Conservation (phyloP, 805 yeast species). For the Yarrowia sp. region DNA sequence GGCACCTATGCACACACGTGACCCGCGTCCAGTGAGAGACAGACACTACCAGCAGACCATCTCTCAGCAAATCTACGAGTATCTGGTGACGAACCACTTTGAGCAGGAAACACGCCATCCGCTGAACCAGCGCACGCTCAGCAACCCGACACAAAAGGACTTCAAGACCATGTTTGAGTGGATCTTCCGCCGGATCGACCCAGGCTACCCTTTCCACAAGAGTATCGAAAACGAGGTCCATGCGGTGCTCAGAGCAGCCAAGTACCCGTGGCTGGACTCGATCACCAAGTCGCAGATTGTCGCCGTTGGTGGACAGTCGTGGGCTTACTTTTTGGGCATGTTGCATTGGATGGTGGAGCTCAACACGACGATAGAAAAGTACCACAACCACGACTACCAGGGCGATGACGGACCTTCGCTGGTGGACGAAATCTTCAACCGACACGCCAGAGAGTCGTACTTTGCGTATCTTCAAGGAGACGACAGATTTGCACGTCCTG, state of each 20-base stretch:
- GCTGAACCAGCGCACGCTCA: conserved; percentile 60
- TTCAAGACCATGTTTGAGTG: conserved; percentile 77
- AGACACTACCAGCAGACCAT: conserved; percentile 61
- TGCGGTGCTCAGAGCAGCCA: conserved; percentile 58
- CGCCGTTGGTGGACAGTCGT: conserved; percentile 86
- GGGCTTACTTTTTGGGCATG: conserved; percentile 83
- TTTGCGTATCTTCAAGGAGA: conserved; percentile 12
- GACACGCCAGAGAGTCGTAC: conserved; percentile 31
- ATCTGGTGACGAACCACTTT: conserved; percentile 59
- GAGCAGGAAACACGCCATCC: conserved; percentile 74
- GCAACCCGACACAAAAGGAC: conserved; percentile 83
- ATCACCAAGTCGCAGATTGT: conserved; percentile 81
- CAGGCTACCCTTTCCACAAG: conserved; percentile 66
- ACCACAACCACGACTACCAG: conserved; percentile 42
- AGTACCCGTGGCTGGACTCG: conserved; percentile 77
- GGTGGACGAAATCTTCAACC: conserved; percentile 31
- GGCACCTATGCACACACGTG: conserved; percentile 38
- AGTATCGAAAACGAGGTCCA: conserved; percentile 76
- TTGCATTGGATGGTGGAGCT: conserved; percentile 75
- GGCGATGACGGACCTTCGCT: conserved; percentile 30
- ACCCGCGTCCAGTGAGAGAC: conserved; percentile 79
- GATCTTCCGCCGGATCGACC: conserved; percentile 73
- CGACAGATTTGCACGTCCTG: conserved; percentile 23
- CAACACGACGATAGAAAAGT: conserved; percentile 46
- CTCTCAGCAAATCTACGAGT: conserved; percentile 67